Percentiles rank a stretch among this genome's conserved stretches.
phyloP scores from a whole-genome alignment of 2,329 filamentous ascomycete genomes.

The Eutypella sp. region DNA sequence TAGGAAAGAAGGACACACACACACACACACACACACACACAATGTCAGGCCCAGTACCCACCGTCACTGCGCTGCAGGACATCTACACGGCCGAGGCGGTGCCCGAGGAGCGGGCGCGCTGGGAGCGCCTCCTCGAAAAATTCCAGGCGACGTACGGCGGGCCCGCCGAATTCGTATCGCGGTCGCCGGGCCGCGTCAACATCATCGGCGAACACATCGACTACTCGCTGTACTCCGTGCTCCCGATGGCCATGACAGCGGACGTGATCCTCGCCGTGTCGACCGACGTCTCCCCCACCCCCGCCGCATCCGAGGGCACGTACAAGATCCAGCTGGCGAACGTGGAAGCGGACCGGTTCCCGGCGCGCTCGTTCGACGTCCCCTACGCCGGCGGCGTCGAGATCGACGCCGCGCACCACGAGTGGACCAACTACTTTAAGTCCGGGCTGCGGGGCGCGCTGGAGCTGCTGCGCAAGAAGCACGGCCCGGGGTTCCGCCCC shows the following conservation, averaged over 20 bases:
- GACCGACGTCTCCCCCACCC: conserved; percentile 33
- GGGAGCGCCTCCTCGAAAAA: conserved; percentile 65
- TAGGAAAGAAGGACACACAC: neutral
- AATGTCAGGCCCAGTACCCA: conserved; percentile 63
- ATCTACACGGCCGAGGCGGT: conserved; percentile 78
- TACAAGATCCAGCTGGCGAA: conserved; percentile 77
- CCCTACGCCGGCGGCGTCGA: conserved; percentile 58
- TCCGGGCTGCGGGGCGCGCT: conserved; percentile 80
- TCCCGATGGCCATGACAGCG: conserved; percentile 91
- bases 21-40: too few species aligned
- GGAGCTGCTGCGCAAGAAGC: conserved; percentile 66
- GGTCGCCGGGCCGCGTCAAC: conserved; percentile 92
- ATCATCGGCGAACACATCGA: conserved; percentile 99
- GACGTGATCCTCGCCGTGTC: conserved; percentile 84
- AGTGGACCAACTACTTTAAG: conserved; percentile 99
- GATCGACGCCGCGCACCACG: conserved; percentile 79
- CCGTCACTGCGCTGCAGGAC: conserved; percentile 68
- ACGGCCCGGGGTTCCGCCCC: conserved; percentile 56
- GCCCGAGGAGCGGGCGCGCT: conserved; percentile 63
- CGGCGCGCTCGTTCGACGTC: conserved; percentile 68
- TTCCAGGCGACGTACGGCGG: conserved; percentile 69
- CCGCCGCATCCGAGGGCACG: conserved; percentile 42
- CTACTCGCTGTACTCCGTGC: conserved; percentile 92
- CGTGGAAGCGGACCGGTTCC: conserved; percentile 69
- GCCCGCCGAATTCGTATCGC: conserved; percentile 72